These are phyloP conservation scores for Plantago ovata DNA, from an alignment of 257 asterid genomes.

Conservation along the genomic window DNA sequence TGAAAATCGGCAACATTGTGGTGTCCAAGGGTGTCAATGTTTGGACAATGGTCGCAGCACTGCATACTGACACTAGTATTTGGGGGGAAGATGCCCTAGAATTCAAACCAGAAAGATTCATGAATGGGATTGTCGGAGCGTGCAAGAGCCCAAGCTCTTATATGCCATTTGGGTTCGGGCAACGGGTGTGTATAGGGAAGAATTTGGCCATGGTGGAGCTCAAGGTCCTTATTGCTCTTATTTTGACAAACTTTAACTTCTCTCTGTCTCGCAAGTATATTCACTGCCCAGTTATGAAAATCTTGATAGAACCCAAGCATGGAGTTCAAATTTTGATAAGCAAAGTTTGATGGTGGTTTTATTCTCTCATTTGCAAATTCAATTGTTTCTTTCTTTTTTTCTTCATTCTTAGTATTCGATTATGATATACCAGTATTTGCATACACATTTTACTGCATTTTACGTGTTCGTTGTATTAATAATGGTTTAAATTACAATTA, in stretches of 20 bases:
- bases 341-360: constrained; percentile 17
- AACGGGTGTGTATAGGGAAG: constrained; percentile 41
- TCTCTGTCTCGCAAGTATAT: constrained; percentile 35
- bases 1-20: constrained; percentile 28
- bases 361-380: too few relatives aligned
- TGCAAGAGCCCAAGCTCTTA: constrained; percentile 43
- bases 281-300: constrained; percentile 35
- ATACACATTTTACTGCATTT: too few relatives aligned
- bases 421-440: too few relatives aligned
- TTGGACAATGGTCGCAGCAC: constrained; percentile 32
- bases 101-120: constrained; percentile 44
- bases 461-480: too few relatives aligned
- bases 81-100: constrained; percentile 48
- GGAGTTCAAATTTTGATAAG: constrained; percentile 31
- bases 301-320: constrained; percentile 31
- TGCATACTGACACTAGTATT: constrained; percentile 33
- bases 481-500: too few relatives aligned
- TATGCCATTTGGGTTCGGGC: constrained; percentile 47
- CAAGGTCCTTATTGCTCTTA: constrained; percentile 32
- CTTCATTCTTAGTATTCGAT: too few relatives aligned
- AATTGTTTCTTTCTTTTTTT: too few relatives aligned
- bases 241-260: constrained; percentile 35
- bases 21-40: constrained; percentile 43
- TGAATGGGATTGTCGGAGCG: constrained; percentile 43
- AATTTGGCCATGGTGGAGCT: constrained; percentile 48